phyloP scores from a whole-genome alignment of 331 rosid species.

The Arachis monticola region DNA sequence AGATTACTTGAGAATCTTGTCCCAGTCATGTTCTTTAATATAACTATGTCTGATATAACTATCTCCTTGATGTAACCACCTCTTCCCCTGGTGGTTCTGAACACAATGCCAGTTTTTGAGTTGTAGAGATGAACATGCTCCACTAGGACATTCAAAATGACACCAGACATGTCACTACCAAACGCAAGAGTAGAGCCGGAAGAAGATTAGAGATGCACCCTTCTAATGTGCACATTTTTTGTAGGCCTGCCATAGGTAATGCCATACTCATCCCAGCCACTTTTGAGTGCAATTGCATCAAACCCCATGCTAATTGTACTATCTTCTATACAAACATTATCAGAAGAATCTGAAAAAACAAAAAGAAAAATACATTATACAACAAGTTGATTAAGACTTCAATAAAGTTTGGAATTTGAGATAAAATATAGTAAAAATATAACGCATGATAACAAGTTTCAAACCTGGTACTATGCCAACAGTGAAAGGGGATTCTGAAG shows the following conservation, averaged over 20 bases:
- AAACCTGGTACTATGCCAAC: conserved; percentile 92
- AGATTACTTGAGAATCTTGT: conserved; percentile 22
- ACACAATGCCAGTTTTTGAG: conserved; percentile 72
- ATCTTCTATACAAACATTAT: conserved; percentile 85
- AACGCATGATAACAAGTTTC: conserved; percentile 35
- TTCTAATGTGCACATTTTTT: conserved; percentile 72
- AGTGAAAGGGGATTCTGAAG: conserved; percentile 83
- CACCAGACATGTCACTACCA: conserved; percentile 99
- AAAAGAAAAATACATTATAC: too few relatives aligned
- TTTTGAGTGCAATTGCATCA: conserved; percentile 90
- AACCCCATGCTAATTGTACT: conserved; percentile 70
- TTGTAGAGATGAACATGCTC: conserved; percentile 72
- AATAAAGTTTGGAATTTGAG: too few relatives aligned
- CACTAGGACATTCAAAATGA: conserved; percentile 75
- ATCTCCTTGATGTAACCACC: conserved; percentile 83
- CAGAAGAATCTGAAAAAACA: conserved; percentile 76
- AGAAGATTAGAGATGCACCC: conserved; percentile 67
- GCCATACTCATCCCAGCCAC: conserved; percentile 99
- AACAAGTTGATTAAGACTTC: too few relatives aligned
- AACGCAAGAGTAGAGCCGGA: conserved; percentile 83
- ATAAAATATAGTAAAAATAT: too few relatives aligned
- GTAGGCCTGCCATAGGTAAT: conserved; percentile 88
- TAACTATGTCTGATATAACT: conserved; percentile 59
- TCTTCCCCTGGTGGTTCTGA: conserved; percentile 83
- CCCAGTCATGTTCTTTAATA: conserved; percentile 65